Evolutionary conservation across 495 filamentous ascomycete species (phyloP), one percentile per base, ranked within the genome.

Genomic region (Penicillium longicatenatum): DNA sequence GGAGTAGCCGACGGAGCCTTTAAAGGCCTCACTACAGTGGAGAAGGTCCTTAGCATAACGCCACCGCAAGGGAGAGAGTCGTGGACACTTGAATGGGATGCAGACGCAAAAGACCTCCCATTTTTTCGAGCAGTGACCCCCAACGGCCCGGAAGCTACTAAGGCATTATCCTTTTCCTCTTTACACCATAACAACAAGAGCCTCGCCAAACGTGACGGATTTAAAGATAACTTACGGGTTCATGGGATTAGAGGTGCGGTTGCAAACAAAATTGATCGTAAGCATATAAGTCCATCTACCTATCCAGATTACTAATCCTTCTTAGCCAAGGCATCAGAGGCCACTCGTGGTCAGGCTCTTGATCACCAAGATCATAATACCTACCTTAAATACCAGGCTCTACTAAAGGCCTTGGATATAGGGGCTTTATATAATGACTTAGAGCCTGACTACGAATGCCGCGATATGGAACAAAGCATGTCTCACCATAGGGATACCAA

Each of bases 391-490:
- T 69, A 69, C 39, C 51, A 66, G 39, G 50, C 61, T 46, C 16
- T 43, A 29, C 50, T 66, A 0, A 66, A 66, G 35, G 44, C 54
- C 5, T 50, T 69, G 24, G 66, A 69, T 52, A 54, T 66, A 4
- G 37, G 62, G 30, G 63, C 63, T 12, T 19, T 66, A 41, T 57
- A 55, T 19, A 61, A 60, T 58, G 48, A 62, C 19, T 37, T 69
- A 30, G 66, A 66, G 26, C 59, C 58, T 31, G 53, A 69, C 31
- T 65, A 61, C 39, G 50, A 65, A 55, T 63, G 43, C 21, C 60
- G 50, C n/a, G 46, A 64, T 24, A 69, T 69, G 42, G 60, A 69
- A 54, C 52, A 58, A 49, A 69, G 66, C 26, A 69, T 69, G 52
- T 58, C 66, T 29, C 55, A 69, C 22, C 49, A 65, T 54, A 52